phyloP scores from a whole-genome alignment of 164 flowering plant genomes.

The Vitis riparia region DNA sequence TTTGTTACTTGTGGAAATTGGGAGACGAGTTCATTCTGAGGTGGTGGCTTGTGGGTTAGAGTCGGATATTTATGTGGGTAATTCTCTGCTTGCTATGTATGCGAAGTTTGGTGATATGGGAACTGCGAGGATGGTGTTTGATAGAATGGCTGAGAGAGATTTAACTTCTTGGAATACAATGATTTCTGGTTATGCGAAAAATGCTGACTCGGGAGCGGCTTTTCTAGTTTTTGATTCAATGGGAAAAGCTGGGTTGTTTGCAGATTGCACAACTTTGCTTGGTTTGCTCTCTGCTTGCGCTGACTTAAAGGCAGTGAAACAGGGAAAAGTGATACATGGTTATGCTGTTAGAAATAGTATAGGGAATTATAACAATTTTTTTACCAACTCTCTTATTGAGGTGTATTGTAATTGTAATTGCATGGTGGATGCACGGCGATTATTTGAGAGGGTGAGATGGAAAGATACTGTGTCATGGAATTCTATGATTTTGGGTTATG shows the following conservation, averaged over 20 bases:
- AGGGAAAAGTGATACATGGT: slow-evolving; percentile 40
- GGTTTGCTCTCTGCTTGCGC: slow-evolving; percentile 37
- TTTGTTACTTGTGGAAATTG: slow-evolving; percentile 27
- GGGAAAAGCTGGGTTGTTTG: slow-evolving; percentile 20
- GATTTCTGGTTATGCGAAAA: slow-evolving; percentile 40
- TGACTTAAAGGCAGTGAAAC: slow-evolving; percentile 22
- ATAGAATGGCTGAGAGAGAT: slow-evolving; percentile 44
- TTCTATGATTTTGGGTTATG: slow-evolving; percentile 30
- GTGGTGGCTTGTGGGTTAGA: slow-evolving; percentile 37
- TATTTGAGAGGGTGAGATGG: slow-evolving; percentile 14
- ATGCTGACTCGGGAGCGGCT: slow-evolving; percentile 31
- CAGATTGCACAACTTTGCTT: slow-evolving; percentile 39
- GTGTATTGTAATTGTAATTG: slow-evolving; percentile 32
- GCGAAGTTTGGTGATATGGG: slow-evolving; percentile 36
- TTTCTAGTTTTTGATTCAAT: slow-evolving; percentile 22
- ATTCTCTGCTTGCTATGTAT: slow-evolving; percentile 47
- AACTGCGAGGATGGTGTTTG: slow-evolving; percentile 36
- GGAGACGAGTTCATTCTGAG: slow-evolving; percentile 40
- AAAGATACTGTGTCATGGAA: slow-evolving; percentile 35
- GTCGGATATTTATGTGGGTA: slow-evolving; percentile 43
- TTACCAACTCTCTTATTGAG: slow-evolving; percentile 43
- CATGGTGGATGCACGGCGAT: slow-evolving; percentile 12
- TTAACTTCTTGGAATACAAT: slow-evolving; percentile 52
- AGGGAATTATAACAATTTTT: slow-evolving; percentile 11
- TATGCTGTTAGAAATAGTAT: slow-evolving; percentile 27